These are phyloP conservation scores for Calonectria pteridis DNA, from an alignment of 2,329 filamentous ascomycete species.

Conservation along the genomic window DNA sequence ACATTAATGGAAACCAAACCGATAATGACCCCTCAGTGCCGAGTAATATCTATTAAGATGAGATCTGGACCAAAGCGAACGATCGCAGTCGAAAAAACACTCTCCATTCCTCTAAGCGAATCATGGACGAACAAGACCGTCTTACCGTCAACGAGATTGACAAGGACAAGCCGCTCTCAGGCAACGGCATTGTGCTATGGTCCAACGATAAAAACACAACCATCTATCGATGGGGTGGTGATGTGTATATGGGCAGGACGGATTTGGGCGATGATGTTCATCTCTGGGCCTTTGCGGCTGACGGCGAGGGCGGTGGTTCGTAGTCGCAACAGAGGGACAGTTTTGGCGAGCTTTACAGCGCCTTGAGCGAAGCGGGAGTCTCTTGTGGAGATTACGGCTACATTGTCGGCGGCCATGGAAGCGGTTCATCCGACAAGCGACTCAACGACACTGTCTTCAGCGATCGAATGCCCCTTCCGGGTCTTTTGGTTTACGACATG, in stretches of 20 bases:
- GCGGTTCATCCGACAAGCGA: slow-evolving; percentile 5
- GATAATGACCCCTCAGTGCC: not conserved
- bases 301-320: not conserved
- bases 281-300: slow-evolving; percentile 4
- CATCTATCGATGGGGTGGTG: slow-evolving; percentile 23
- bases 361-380: not conserved
- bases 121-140: slow-evolving; percentile 22
- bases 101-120: not conserved
- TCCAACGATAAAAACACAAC: not conserved
- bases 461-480: not conserved
- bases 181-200: slow-evolving; percentile 12
- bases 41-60: not conserved
- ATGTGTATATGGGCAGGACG: not conserved
- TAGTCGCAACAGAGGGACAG: slow-evolving; percentile 8
- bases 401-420: slow-evolving; percentile 14
- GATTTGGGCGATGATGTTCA: slow-evolving; percentile 6
- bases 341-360: slow-evolving; percentile 15
- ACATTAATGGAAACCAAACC: not conserved
- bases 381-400: not conserved
- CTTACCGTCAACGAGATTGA: slow-evolving; percentile 13
- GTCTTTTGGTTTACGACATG: slow-evolving; percentile 13
- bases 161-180: slow-evolving; percentile 2
- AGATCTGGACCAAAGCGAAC: not conserved
- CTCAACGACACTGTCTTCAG: slow-evolving; percentile 15
- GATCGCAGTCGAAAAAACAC: slow-evolving; percentile 1